These are phyloP conservation scores for Aspergillus viridinutans DNA, from an alignment of 2,329 filamentous ascomycete species.

Conservation along the genomic window DNA sequence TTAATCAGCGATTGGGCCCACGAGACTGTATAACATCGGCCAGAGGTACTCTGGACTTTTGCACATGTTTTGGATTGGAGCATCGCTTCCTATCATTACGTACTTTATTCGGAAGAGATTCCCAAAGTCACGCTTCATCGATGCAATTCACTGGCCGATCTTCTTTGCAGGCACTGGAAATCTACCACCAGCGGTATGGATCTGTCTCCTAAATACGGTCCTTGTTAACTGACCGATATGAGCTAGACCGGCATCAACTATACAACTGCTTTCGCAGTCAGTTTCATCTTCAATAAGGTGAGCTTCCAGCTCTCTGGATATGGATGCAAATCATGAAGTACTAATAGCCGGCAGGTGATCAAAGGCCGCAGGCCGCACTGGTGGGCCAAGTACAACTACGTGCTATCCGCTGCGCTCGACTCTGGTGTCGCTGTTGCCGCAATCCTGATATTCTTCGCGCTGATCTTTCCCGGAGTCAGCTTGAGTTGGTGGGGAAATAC, in stretches of 20 bases:
- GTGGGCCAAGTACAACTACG: constrained; percentile 30
- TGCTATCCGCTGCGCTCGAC: constrained; percentile 33
- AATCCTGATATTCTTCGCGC: constrained; percentile 35
- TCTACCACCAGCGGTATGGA: constrained; percentile 19
- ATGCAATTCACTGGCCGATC: constrained; percentile 22
- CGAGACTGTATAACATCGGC: constrained; percentile 43
- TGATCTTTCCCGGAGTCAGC: constrained; percentile 29
- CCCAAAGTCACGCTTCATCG: constrained; percentile 44
- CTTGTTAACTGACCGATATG: not conserved
- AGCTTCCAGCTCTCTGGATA: not conserved
- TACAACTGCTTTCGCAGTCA: constrained; percentile 21
- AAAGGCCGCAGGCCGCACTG: constrained; percentile 13
- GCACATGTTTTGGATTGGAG: constrained; percentile 49
- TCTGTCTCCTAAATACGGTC: not conserved
- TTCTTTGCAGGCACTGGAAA: constrained; percentile 24
- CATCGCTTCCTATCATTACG: constrained; percentile 41
- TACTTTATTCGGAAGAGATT: constrained; percentile 55
- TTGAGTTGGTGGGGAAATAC: constrained; percentile 35
- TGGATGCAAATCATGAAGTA: not conserved
- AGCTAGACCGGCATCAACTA: constrained; percentile 22
- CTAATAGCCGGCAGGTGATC: constrained; percentile 6
- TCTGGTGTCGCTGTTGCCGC: constrained; percentile 32
- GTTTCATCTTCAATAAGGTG: constrained; percentile 34
- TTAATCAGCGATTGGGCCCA: constrained; percentile 41
- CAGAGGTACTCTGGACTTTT: constrained; percentile 44